phyloP scores from a whole-genome alignment of 495 filamentous ascomycete species.

The Neurospora sp. region DNA sequence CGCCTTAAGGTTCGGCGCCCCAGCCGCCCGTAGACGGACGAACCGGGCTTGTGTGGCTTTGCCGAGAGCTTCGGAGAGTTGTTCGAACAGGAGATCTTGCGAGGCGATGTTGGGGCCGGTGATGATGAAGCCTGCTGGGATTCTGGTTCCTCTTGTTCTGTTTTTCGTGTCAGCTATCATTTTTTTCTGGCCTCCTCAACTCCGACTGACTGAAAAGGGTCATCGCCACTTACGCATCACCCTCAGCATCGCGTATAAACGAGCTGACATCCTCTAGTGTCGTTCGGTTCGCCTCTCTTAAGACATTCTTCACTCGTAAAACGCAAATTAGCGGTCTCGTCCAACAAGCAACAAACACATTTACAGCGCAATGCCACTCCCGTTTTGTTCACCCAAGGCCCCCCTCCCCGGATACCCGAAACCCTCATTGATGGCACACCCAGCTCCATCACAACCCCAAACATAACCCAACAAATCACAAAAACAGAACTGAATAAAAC shows the following conservation, averaged over 20 bases:
- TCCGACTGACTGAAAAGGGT: too few species aligned
- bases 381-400: background rate
- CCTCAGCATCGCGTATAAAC: conserved; percentile 50
- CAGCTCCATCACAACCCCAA: background rate
- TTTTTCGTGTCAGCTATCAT: background rate
- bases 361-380: background rate
- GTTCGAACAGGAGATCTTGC: conserved; percentile 61
- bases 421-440: background rate
- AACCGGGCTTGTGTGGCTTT: conserved; percentile 40
- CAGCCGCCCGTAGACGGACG: conserved; percentile 65
- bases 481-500: conserved; percentile 3
- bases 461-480: background rate
- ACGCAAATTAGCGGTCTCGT: conserved; percentile 17
- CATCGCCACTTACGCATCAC: conserved; percentile 21
- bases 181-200: too few species aligned
- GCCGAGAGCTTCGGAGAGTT: conserved; percentile 46
- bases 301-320: conserved; percentile 28
- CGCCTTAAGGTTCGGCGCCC: conserved; percentile 74
- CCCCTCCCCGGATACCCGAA: background rate
- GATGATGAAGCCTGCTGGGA: conserved; percentile 73
- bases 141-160: conserved; percentile 20
- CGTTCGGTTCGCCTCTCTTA: conserved; percentile 51
- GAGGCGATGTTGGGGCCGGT: conserved; percentile 81
- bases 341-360: background rate
- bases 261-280: conserved; percentile 52